Evolutionary conservation across 2,329 filamentous ascomycete species (phyloP).

Genomic region (Penicillium paneum): DNA sequence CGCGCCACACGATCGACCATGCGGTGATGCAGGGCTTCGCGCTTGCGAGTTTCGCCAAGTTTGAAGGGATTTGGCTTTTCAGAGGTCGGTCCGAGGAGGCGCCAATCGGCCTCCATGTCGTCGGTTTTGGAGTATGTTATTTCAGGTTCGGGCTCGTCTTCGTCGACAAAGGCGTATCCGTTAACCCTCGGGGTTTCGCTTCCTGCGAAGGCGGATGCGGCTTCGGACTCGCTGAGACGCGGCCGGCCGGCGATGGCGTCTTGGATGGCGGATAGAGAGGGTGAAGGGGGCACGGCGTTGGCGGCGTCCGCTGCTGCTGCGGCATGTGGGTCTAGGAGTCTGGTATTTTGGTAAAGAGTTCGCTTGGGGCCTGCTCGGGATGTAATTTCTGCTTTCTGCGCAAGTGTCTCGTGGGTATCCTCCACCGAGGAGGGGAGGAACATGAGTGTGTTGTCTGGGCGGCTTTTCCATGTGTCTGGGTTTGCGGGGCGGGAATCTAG

Average conservation of each 20-base stretch:
- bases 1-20: constrained; percentile 81
- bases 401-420: constrained; percentile 56
- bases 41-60: constrained; percentile 67
- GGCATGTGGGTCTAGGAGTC: constrained; percentile 57
- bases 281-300: constrained; percentile 62
- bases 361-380: constrained; percentile 74
- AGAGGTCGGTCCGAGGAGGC: constrained; percentile 42
- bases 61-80: constrained; percentile 72
- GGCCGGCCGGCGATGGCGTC: constrained; percentile 77
- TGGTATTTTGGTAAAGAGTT: constrained; percentile 79
- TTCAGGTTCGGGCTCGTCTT: constrained; percentile 52
- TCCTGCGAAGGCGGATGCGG: constrained; percentile 49
- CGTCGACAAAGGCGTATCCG: constrained; percentile 91
- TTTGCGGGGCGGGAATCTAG: constrained; percentile 71
- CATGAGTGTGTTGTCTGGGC: constrained; percentile 82
- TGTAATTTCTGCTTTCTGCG: constrained; percentile 64
- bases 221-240: constrained; percentile 60
- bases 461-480: constrained; percentile 70
- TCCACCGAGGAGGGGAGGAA: constrained; percentile 59
- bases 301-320: constrained; percentile 30
- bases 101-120: constrained; percentile 29
- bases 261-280: constrained; percentile 77
- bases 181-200: constrained; percentile 86
- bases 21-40: constrained; percentile 78
- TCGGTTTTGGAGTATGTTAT: constrained; percentile 6